Percentiles rank a stretch among this genome's conserved stretches.
Conservation (phyloP, 352 stramenopile genomes). For the Pythium aristosporum region DNA sequence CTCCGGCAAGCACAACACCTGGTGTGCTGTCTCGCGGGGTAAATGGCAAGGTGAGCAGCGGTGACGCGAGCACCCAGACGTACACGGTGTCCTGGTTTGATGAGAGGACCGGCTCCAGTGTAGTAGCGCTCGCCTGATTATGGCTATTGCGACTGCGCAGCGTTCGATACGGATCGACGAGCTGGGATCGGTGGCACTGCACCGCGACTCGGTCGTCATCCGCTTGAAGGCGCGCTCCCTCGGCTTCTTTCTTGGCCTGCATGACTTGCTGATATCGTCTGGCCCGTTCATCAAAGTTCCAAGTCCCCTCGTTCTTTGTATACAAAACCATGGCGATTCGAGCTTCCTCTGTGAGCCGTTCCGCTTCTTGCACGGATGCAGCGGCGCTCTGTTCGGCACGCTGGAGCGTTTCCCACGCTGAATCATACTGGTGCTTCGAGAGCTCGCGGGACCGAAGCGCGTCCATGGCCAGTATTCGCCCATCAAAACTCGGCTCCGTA, state of each 20-base stretch:
- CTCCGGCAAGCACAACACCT: conserved; percentile 27
- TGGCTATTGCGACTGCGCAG: conserved; percentile 2
- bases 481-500: conserved; percentile 21
- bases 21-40: conserved; percentile 44
- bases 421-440: conserved; percentile 32
- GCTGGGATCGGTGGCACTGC: conserved; percentile 30
- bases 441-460: conserved; percentile 36
- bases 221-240: conserved; percentile 39
- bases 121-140: background rate
- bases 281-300: conserved; percentile 63
- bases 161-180: conserved; percentile 44
- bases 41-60: conserved; percentile 42
- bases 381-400: conserved; percentile 33
- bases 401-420: conserved; percentile 31
- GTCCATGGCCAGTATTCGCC: conserved; percentile 36
- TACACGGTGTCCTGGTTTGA: conserved; percentile 24
- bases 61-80: conserved; percentile 57
- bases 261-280: conserved; percentile 51
- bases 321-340: conserved; percentile 62
- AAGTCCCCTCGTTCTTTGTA: conserved; percentile 52
- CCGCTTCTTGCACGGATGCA: conserved; percentile 36
- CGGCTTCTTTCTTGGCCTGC: conserved; percentile 50
- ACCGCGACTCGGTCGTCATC: conserved; percentile 36
- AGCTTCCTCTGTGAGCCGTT: conserved; percentile 55
- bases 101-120: conserved; percentile 3